Base-by-base conservation (phyloP, 768 basidiomycete species). In the Roridomyces roridus region DNA sequence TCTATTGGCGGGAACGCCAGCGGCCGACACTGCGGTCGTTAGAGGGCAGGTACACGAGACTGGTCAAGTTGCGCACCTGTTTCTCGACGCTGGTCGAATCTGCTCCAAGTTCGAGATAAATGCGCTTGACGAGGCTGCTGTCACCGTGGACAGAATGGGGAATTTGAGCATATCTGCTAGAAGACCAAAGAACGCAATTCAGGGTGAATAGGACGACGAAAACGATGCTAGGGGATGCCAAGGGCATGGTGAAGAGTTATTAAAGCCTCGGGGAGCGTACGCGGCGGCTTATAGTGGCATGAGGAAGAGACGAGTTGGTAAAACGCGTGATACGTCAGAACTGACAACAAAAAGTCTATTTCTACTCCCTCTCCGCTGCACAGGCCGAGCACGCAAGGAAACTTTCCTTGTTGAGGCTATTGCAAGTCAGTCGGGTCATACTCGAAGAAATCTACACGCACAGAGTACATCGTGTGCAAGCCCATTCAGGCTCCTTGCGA, bases 11-110 rank as follows among this genome's bases (percentile, higher is more conserved):
- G 82, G 29, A 85, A 71, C 17, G 80, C 73, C 43, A 87, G 76
- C 3, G 92, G 92, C 46, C 70, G 79, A 70, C 92, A 94, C 90
- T 92, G 58, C n/a, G n/a, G n/a, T n/a, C n/a, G n/a, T n/a, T n/a
- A n/a, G n/a, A n/a, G n/a, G n/a, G n/a, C n/a, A n/a, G n/a, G n/a
- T n/a, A n/a, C n/a, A n/a, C n/a, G n/a, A n/a, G n/a, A n/a, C n/a
- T n/a, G n/a, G 10, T 20, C 48, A 20, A 34, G 46, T 25, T 23
- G 51, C 70, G 56, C 57, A 68, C 77, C 72, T 74, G 67, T 26
- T 70, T 56, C 46, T 72, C 67, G 28, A 44, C 26, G 26, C 56
- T 53, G 36, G 10, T 53, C 54, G 26, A 60, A 44, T 17, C 60
- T 40, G 57, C 67, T 49, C 62, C 63, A 41, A 78, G 62, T 56